A percentile compares a stretch with the other conserved stretches of the same genome.
Evolutionary conservation across 2,329 filamentous ascomycete genomes (phyloP).

Genomic region (Setomelanomma holmii): DNA sequence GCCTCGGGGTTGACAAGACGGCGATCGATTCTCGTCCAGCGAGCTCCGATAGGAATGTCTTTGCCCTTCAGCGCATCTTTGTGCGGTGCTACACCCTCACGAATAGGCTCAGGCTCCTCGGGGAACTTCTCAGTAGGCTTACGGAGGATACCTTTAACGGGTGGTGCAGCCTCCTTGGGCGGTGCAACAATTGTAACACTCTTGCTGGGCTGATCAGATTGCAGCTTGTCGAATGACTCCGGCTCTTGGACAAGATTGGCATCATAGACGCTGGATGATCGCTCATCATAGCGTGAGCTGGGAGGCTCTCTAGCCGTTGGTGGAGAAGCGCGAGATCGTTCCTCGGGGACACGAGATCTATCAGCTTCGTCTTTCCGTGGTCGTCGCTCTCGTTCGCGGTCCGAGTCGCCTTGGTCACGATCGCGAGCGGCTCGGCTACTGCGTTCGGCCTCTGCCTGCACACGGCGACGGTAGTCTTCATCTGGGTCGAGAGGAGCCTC

Average conservation of each 20-base stretch:
- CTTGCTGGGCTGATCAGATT: slow-evolving; percentile 36
- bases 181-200: slow-evolving; percentile 71
- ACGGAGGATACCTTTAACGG: slow-evolving; percentile 80
- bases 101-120: slow-evolving; percentile 80
- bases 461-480: slow-evolving; percentile 59
- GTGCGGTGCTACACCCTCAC: slow-evolving; percentile 91
- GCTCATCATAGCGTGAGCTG: slow-evolving; percentile 38
- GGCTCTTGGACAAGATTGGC: slow-evolving; percentile 44
- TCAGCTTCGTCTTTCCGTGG: slow-evolving; percentile 44
- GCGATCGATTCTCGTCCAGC: slow-evolving; percentile 93
- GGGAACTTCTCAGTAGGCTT: slow-evolving; percentile 83
- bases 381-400: slow-evolving; percentile 44
- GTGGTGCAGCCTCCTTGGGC: slow-evolving; percentile 71
- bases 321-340: slow-evolving; percentile 33
- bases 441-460: slow-evolving; percentile 54
- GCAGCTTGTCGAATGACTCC: slow-evolving; percentile 31
- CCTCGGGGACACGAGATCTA: slow-evolving; percentile 33
- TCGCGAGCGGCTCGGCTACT: slow-evolving; percentile 34
- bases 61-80: slow-evolving; percentile 79
- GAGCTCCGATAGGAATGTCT: slow-evolving; percentile 74
- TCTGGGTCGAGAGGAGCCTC: slow-evolving; percentile 53
- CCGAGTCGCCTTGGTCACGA: slow-evolving; percentile 41
- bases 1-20: slow-evolving; percentile 89
- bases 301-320: slow-evolving; percentile 22
- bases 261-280: slow-evolving; percentile 36